Evolutionary conservation across 768 basidiomycete species (phyloP).

Genomic region (Amanita rimosa): DNA sequence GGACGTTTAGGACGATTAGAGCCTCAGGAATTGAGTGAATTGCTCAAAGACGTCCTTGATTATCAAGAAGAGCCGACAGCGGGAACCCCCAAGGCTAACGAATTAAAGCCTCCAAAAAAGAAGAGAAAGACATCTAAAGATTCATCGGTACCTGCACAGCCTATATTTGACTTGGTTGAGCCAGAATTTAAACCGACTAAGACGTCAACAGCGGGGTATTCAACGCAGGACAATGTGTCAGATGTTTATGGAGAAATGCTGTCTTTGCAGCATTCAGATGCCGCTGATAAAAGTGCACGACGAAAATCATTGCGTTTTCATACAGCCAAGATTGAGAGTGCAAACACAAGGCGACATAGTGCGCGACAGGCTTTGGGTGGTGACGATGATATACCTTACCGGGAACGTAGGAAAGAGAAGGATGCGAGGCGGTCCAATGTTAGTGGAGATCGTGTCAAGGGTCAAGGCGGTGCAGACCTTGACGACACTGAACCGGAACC

Average conservation of each 20-base stretch:
- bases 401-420: slow-evolving; percentile 56
- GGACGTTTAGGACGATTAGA: slow-evolving; percentile 12
- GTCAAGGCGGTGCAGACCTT: slow-evolving; percentile 55
- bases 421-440: slow-evolving; percentile 47
- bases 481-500: slow-evolving; percentile 42
- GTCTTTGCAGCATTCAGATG: slow-evolving; percentile 57
- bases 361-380: slow-evolving; percentile 69
- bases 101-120: slow-evolving; percentile 42
- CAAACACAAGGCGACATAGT: slow-evolving; percentile 61
- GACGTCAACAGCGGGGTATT: slow-evolving; percentile 13
- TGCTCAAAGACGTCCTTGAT: slow-evolving; percentile 40
- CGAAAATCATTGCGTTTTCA: slow-evolving; percentile 87
- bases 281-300: slow-evolving; percentile 73
- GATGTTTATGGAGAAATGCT: slow-evolving; percentile 70
- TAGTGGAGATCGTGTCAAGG: slow-evolving; percentile 29
- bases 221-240: slow-evolving; percentile 12
- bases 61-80: background rate
- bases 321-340: slow-evolving; percentile 81
- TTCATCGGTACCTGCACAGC: slow-evolving; percentile 11
- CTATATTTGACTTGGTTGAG: slow-evolving; percentile 70
- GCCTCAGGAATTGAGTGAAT: slow-evolving; percentile 38
- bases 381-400: slow-evolving; percentile 92
- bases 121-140: slow-evolving; percentile 36
- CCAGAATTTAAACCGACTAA: slow-evolving; percentile 51
- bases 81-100: background rate